Evolutionary conservation across 371 early-diverging fungal genomes (phyloP), one percentile per base, ranked within the genome.

Genomic region (Mucor circinelloides): DNA sequence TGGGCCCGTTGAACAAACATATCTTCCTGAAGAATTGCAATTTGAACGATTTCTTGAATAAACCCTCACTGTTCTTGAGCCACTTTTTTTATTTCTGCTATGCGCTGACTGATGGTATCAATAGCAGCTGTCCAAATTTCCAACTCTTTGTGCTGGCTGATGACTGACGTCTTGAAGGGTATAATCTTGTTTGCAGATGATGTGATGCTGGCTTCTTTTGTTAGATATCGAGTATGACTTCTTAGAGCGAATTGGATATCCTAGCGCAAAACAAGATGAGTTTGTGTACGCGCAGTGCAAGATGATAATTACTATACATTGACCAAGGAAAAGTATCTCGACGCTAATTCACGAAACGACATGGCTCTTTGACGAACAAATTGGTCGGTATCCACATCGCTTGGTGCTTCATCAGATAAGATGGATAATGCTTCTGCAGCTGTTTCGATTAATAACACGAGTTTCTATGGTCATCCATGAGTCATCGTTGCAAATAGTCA

Each of bases 1-100:
- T 9, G 89, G 71, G n/a, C 90, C 91, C 0, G 87, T 93, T 0
- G 87, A 93, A 6, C 94, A 94, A 64, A 86, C 84, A 4, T 94
- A 93, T 75, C 75, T 94, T 1, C 94, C 94, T 9, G 85, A 83
- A 23, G 89, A 85, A 30, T 58, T 91, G n/a, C 74, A 78, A 61
- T 70, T 67, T 38, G 65, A 72, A 19, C 77, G 83, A 25, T 93
- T 91, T 68, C 71, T 93, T 31, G 82, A 82, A 44, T 67, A 76
- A 50, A 31, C 0, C 0, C 21, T 44, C 27, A 4, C 25, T 58
- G 12, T 34, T 71, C 66, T 46, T 60, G 60, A 3, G 73, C 77
- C 34, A 82, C 73, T 9, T 55, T 44, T 42, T 71, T 73, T 10
- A 82, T 71, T 21, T 74, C 72, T 62, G 71, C 62, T 19, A 82